Evolutionary conservation across 768 basidiomycete species (phyloP), one percentile per base, ranked within the genome.

Genomic region (Podaxis sp.): DNA sequence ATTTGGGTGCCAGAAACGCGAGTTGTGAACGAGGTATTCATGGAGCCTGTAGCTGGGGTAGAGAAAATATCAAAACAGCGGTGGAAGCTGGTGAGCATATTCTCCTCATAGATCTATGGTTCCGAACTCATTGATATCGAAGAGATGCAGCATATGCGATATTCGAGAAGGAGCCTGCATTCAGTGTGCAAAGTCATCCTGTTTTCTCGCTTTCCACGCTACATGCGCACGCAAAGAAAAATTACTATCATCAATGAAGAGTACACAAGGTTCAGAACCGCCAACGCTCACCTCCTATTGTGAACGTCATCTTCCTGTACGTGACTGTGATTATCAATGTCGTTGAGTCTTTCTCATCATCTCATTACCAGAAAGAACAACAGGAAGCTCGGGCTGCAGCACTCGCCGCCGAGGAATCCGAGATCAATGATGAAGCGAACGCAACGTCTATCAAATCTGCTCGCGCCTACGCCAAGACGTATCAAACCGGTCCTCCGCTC

Each of bases 1-100:
- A 96, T 99, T 57, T 99, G 94, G 94, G 88, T 98, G 2, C 96
- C 96, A 0, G 96, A 98, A 72, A 92, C 94, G 13, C 85, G 89
- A 24, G 93, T 98, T 0, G 89, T 89, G 19, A 98, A 98, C 72
- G 90, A 94, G 47, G 90, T 94, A 11, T 97, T 98, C 71, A 98
- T 98, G 97, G 97, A 99, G 69, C 97, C 97, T 40, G 88, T 99
- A 29, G 92, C 93, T 2, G 93, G 93, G 3, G 82, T 94, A 0
- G 93, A 98, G 55, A 85, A 80, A 65, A 91, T 99, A 51, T 86
- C 90, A 1, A 98, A 95, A 71, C 88, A 87, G 68, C 82, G 96
- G 8, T 98, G 96, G 96, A 97, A 90, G 74, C 81, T 99, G 68
- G 96, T 97, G 61, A 69, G 93, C 68, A 19, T 25, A 46, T 12